Conservation (phyloP, 192 early-diverging fungal species). For the Jimgerdemannia flammicorona region DNA sequence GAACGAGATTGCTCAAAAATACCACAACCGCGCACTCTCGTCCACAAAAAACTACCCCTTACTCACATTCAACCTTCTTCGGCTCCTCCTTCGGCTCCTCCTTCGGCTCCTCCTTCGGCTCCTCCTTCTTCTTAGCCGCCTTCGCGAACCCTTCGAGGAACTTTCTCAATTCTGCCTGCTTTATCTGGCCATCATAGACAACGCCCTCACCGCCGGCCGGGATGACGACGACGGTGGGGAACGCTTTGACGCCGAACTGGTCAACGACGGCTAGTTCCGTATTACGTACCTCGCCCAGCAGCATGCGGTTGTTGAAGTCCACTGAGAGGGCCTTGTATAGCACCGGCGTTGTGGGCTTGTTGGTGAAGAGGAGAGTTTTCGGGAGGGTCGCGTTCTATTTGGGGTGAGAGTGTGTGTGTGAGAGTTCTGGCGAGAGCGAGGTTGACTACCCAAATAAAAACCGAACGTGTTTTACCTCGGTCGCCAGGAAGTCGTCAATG, state of each 20-base stretch:
- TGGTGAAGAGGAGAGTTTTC: constrained; percentile 77
- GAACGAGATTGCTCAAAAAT: not conserved
- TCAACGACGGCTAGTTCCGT: constrained; percentile 46
- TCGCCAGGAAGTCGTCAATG: constrained; percentile 54
- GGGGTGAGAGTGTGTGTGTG: not conserved
- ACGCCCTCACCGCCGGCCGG: constrained; percentile 42
- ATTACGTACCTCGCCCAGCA: constrained; percentile 68
- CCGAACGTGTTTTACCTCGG: constrained; percentile 34
- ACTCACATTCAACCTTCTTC: not conserved
- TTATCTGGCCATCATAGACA: constrained; percentile 62
- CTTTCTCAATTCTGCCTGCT: constrained; percentile 53
- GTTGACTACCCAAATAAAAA: not conserved
- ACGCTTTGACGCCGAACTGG: constrained; percentile 51
- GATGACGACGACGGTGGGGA: constrained; percentile 71
- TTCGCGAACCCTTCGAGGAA: constrained; percentile 63
- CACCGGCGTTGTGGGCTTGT: constrained; percentile 70
- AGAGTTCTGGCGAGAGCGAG: not conserved
- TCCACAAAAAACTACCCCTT: not conserved
- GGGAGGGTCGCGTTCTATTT: constrained; percentile 47
- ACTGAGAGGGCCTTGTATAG: constrained; percentile 86
- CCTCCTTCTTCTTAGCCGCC: constrained; percentile 11
- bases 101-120: constrained; percentile 16
- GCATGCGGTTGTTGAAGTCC: constrained; percentile 63
- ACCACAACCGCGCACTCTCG: not conserved
- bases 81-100: constrained; percentile 3